Percentiles rank a stretch among this genome's conserved stretches.
These are phyloP conservation scores for Eucalyptus rudis DNA, from an alignment of 345 rosid species.

Conservation along the genomic window DNA sequence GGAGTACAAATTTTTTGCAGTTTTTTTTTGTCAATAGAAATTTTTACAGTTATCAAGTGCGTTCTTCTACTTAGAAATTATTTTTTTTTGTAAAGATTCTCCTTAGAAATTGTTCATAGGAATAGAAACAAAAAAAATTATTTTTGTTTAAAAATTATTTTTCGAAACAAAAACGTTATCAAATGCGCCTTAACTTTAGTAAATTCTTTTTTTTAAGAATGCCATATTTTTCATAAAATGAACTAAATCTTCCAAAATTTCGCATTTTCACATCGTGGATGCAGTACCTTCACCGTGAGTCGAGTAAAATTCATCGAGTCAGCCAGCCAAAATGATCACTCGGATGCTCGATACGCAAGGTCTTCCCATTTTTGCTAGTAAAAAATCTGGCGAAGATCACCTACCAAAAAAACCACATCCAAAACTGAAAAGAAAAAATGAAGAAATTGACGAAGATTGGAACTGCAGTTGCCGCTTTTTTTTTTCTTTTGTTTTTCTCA, in stretches of 20 bases:
- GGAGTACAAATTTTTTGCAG: too few species aligned
- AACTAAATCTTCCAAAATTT: background rate
- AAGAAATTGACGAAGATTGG: background rate
- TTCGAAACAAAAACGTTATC: too few species aligned
- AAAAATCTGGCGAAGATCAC: background rate
- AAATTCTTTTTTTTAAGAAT: too few species aligned
- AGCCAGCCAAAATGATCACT: background rate
- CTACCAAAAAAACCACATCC: background rate
- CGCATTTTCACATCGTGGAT: background rate
- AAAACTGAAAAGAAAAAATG: background rate
- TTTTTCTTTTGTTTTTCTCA: fast-evolving
- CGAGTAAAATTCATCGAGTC: background rate
- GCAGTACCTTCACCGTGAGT: background rate
- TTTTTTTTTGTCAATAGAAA: too few species aligned
- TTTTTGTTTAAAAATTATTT: too few species aligned
- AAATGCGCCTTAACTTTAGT: too few species aligned
- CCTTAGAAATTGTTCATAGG: too few species aligned
- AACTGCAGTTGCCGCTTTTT: background rate
- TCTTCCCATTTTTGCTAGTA: background rate
- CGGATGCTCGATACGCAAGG: fast-evolving
- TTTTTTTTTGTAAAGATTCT: too few species aligned
- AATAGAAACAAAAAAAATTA: too few species aligned
- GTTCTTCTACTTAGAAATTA: too few species aligned
- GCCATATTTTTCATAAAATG: too few species aligned
- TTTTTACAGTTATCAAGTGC: too few species aligned